phyloP scores from a whole-genome alignment of 495 filamentous ascomycete genomes.

The Antarctomyces pellizariae region DNA sequence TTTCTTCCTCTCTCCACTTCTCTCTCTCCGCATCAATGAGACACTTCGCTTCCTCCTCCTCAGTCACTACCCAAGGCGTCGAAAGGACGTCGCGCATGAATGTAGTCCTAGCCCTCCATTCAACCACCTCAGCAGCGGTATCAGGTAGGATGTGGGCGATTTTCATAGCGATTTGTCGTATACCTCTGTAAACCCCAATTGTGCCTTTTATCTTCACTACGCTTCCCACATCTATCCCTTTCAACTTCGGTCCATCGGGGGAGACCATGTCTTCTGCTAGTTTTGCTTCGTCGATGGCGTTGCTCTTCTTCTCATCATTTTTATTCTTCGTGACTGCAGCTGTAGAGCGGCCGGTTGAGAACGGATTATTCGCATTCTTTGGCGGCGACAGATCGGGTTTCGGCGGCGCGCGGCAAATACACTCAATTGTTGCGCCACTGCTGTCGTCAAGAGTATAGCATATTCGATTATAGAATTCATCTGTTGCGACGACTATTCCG shows the following conservation, averaged over 20 bases:
- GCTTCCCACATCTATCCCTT: slow-evolving; percentile 34
- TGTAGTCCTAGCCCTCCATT: slow-evolving; percentile 41
- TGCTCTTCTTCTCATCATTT: background rate
- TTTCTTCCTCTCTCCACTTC: slow-evolving; percentile 4
- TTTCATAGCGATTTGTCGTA: slow-evolving; percentile 44
- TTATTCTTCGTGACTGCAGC: background rate
- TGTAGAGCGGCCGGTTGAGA: slow-evolving; percentile 2
- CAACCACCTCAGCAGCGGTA: slow-evolving; percentile 54
- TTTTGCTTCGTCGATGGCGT: slow-evolving; percentile 1
- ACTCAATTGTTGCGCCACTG: slow-evolving; percentile 55
- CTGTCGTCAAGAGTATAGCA: slow-evolving; percentile 67
- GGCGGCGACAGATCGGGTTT: slow-evolving; percentile 1
- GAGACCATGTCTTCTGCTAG: background rate
- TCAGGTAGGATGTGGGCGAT: slow-evolving; percentile 31
- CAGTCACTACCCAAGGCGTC: slow-evolving; percentile 21
- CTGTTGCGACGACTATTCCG: slow-evolving; percentile 55
- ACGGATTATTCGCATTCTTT: slow-evolving; percentile 4
- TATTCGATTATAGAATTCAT: slow-evolving; percentile 32
- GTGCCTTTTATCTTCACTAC: slow-evolving; percentile 61
- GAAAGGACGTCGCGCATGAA: slow-evolving; percentile 41
- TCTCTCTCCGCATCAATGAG: slow-evolving; percentile 7
- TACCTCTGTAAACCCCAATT: slow-evolving; percentile 33
- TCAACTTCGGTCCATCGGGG: slow-evolving; percentile 16
- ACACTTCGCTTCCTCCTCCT: slow-evolving; percentile 9
- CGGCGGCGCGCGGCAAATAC: slow-evolving; percentile 6